phyloP scores from a whole-genome alignment of 2,329 filamentous ascomycete genomes.

The Fusarium xyrophilum region DNA sequence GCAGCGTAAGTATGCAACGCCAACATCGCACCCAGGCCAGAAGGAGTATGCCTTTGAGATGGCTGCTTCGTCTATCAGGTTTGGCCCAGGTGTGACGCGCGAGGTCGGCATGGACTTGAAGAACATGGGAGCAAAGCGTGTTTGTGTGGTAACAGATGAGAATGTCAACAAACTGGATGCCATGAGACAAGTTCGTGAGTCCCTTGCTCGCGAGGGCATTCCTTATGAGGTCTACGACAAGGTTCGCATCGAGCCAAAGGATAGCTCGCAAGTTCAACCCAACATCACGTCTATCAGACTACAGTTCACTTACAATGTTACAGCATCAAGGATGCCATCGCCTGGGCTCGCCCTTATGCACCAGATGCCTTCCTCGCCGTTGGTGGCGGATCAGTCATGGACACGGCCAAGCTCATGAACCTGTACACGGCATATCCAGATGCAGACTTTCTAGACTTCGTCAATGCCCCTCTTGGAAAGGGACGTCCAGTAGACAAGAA shows the following conservation, averaged over 20 bases:
- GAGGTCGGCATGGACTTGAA: constrained; percentile 98
- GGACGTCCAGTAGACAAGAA: constrained; percentile 77
- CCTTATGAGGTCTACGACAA: constrained; percentile 82
- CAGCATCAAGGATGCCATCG: constrained; percentile 88
- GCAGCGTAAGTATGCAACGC: constrained; percentile 71
- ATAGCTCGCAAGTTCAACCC: constrained; percentile 72
- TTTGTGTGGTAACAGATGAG: constrained; percentile 89
- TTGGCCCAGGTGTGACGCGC: constrained; percentile 89
- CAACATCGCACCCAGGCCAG: constrained; percentile 64
- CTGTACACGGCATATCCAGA: constrained; percentile 90
- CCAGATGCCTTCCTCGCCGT: constrained; percentile 94
- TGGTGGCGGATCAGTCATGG: constrained; percentile 89
- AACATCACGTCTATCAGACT: neutral
- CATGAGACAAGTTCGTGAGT: constrained; percentile 88
- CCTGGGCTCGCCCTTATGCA: constrained; percentile 77
- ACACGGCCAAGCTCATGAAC: constrained; percentile 99
- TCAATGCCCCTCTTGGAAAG: constrained; percentile 91
- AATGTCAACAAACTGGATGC: constrained; percentile 84
- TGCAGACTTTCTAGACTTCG: constrained; percentile 95
- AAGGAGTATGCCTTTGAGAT: constrained; percentile 99
- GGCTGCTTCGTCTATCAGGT: constrained; percentile 93
- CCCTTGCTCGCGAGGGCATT: constrained; percentile 78
- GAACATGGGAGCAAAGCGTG: constrained; percentile 85
- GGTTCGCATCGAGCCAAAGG: constrained; percentile 89
- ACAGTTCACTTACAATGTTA: constrained; percentile 9